Evolutionary conservation across 345 rosid species (phyloP).

Genomic region (Xanthoceras sorbifolium): DNA sequence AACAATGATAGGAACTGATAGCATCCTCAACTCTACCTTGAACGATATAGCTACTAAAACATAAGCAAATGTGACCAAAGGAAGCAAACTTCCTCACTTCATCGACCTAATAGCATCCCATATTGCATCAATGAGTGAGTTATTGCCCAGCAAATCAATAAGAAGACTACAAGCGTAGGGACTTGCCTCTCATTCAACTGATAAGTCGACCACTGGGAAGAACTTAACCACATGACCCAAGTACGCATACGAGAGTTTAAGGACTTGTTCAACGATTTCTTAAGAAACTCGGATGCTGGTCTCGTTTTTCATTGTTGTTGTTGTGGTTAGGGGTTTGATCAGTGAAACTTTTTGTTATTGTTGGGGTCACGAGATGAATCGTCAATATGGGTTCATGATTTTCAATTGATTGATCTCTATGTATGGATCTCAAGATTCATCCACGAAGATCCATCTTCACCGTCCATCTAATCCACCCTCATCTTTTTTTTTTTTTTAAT

Average conservation of each 20-base stretch:
- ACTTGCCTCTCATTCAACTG: constrained; percentile 49
- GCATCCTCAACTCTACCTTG: constrained; percentile 46
- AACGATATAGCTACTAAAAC: constrained; percentile 54
- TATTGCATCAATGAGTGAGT: constrained; percentile 58
- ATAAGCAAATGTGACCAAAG: constrained; percentile 64
- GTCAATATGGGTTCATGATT: background rate
- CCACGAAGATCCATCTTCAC: no score
- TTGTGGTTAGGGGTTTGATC: background rate
- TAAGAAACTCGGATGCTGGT: constrained; percentile 44
- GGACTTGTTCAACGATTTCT: constrained; percentile 53
- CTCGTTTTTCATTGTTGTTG: constrained; percentile 15
- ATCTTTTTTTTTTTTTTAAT: no score
- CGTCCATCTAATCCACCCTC: no score
- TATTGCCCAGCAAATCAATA: constrained; percentile 66
- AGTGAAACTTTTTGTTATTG: background rate
- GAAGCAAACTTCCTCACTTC: constrained; percentile 42
- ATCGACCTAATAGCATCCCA: constrained; percentile 70
- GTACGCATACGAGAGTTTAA: constrained; percentile 52
- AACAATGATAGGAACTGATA: no score
- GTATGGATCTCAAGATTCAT: no score
- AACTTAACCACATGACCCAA: constrained; percentile 61
- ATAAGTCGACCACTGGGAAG: constrained; percentile 63
- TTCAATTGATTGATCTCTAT: background rate
- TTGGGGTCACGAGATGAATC: background rate
- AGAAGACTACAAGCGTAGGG: constrained; percentile 70